A percentile compares a stretch with the other conserved stretches of the same genome.
phyloP scores from a whole-genome alignment of 257 asterid genomes.

The Gynochthodes officinalis region DNA sequence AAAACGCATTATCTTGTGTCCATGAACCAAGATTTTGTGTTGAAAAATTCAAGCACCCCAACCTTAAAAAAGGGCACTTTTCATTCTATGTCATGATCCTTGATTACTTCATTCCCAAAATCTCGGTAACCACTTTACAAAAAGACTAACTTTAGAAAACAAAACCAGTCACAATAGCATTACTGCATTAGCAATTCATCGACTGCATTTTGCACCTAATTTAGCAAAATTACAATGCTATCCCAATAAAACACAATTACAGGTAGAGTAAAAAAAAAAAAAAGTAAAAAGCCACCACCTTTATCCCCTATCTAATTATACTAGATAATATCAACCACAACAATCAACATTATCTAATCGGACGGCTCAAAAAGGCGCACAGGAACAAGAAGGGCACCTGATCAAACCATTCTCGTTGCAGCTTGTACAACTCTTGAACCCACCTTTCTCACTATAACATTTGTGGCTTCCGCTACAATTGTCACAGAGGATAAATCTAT shows the following conservation, averaged over 20 bases:
- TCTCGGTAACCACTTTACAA: constrained; percentile 5
- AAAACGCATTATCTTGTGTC: background rate
- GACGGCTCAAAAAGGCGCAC: constrained; percentile 32
- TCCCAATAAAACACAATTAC: constrained; percentile 1
- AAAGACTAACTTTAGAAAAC: constrained; percentile 3
- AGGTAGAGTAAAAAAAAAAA: background rate
- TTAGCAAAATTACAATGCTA: constrained; percentile 13
- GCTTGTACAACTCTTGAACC: constrained; percentile 67
- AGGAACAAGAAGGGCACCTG: constrained; percentile 94
- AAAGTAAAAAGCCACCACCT: constrained; percentile 1
- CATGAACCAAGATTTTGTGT: background rate
- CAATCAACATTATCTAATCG: constrained; percentile 15
- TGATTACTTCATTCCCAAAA: constrained; percentile 4
- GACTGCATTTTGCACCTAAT: constrained; percentile 15
- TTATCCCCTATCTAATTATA: constrained; percentile 3
- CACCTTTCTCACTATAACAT: constrained; percentile 65
- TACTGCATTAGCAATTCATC: constrained; percentile 1
- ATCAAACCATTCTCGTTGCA: constrained; percentile 91
- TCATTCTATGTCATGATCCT: background rate
- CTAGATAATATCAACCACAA: constrained; percentile 8
- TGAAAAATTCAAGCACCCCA: background rate
- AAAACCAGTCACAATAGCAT: constrained; percentile 7
- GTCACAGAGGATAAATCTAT: constrained; percentile 62
- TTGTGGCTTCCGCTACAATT: constrained; percentile 86
- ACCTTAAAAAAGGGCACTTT: background rate